Conservation (phyloP, 768 basidiomycete genomes). For the Crepidotus variabilis region DNA sequence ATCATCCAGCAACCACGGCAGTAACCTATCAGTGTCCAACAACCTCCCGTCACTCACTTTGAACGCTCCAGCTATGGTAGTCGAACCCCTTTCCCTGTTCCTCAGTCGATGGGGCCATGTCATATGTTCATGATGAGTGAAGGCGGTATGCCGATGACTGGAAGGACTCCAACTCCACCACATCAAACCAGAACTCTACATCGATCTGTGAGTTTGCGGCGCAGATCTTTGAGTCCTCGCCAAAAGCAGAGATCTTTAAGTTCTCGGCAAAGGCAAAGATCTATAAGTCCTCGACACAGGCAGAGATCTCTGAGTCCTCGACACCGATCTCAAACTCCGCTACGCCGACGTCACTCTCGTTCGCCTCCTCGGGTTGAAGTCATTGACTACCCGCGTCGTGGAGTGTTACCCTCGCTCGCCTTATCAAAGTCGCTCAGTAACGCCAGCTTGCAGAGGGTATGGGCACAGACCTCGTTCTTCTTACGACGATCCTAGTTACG, state of each 20-base stretch:
- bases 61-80: not conserved
- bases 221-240: no score
- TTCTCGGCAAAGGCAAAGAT: no score
- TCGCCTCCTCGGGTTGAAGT: not conserved
- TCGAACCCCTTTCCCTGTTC: conserved; percentile 6
- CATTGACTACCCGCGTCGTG: not conserved
- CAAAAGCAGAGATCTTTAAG: no score
- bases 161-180: not conserved
- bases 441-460: not conserved
- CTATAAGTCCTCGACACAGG: no score
- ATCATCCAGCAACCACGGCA: conserved; percentile 25
- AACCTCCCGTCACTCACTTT: not conserved
- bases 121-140: conserved; percentile 1
- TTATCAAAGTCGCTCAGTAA: not conserved
- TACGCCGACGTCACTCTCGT: not conserved
- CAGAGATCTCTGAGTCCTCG: no score
- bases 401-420: not conserved
- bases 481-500: not conserved
- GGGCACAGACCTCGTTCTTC: not conserved
- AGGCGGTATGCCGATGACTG: conserved; percentile 5
- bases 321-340: not conserved
- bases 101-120: conserved; percentile 7
- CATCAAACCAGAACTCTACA: no score
- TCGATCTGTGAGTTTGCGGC: no score
- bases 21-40: conserved; percentile 15